Evolutionary conservation across 805 yeast genomes (phyloP), one percentile per base, ranked within the genome.

Genomic region (Millerozyma acaciae): DNA sequence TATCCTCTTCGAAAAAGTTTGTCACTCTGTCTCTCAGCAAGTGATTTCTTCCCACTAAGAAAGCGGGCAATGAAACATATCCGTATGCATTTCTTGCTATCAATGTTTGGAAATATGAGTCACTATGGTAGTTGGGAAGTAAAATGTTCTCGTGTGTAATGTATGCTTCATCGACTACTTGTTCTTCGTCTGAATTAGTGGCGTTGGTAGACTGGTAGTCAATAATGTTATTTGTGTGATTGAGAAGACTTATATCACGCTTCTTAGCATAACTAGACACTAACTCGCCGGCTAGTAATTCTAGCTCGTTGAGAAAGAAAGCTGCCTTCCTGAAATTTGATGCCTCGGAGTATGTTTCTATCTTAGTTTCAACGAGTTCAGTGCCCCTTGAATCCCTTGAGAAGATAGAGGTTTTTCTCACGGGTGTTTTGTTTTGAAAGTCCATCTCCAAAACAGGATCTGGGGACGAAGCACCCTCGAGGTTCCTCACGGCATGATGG

Each of bases 41-140:
- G 48, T 49, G 66, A 36, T 55, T 59, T 26, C 50, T 45, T 4
- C 66, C 69, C 12, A 60, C 53, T 1, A 65, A 28, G 26, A 41
- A 50, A 0, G 69, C 70, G 5, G 57, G 47, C 12, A 50, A 35
- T 1, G 70, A 55, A 2, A 65, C 58, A 33, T 48, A 44, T 1
- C 73, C 71, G 4, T 50, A 16, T 3, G 44, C 37, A 39, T 65
- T 68, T 33, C 66, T 51, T 1, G 69, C 53, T 16, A 64, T 37
- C 2, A 63, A 43, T 1, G 70, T 56, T 35, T 68, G 70, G 30
- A 47, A 51, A 42, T 58, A 68, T 0, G 61, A 43, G 9, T 30
- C 44, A 4, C 71, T 66, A 27, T 55, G 49, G 38, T 48, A 67
- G 15, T 53, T 43, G 4, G 71, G 70, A 5, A 63, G 40, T 15